Percentiles rank a stretch among this genome's conserved stretches.
Conservation (phyloP, 441 rosid genomes). For the Pelargonium fulgidum region DNA sequence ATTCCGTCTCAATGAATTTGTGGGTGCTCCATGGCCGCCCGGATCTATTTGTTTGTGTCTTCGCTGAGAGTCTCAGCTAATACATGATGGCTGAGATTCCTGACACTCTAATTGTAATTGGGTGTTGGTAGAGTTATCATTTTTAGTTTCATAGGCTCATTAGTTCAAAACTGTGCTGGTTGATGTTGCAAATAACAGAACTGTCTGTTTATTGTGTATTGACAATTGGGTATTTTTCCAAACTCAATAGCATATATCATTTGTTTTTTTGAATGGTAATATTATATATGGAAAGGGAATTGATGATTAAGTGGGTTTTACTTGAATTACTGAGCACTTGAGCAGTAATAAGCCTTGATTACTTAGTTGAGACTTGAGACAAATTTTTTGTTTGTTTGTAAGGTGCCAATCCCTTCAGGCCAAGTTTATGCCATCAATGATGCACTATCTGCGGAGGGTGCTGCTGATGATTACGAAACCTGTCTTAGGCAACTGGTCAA, state of each 20-base stretch:
- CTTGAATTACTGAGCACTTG: not conserved
- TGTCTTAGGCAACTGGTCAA: conserved; percentile 52
- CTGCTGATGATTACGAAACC: conserved; percentile 77
- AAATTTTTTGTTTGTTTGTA: not conserved
- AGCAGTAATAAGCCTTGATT: not conserved
- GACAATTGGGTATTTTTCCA: not conserved
- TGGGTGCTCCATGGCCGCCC: too few species aligned
- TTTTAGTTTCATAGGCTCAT: not conserved
- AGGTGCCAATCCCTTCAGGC: conserved; percentile 66
- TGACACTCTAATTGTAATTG: too few species aligned
- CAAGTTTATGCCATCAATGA: conserved; percentile 71
- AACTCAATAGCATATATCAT: not conserved
- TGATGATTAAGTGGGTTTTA: not conserved
- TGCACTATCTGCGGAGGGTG: conserved; percentile 60
- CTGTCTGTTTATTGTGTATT: not conserved
- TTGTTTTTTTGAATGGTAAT: not conserved
- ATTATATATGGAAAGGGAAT: not conserved
- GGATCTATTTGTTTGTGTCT: too few species aligned
- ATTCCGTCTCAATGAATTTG: too few species aligned
- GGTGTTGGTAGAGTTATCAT: not conserved
- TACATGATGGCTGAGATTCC: too few species aligned
- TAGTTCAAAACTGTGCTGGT: not conserved
- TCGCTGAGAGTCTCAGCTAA: too few species aligned
- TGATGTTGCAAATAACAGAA: not conserved
- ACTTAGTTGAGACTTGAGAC: not conserved